A percentile compares a stretch with the other conserved stretches of the same genome.
These are phyloP conservation scores for Plasmodium inui DNA, from an alignment of 169 alveolate genomes.

Conservation along the genomic window DNA sequence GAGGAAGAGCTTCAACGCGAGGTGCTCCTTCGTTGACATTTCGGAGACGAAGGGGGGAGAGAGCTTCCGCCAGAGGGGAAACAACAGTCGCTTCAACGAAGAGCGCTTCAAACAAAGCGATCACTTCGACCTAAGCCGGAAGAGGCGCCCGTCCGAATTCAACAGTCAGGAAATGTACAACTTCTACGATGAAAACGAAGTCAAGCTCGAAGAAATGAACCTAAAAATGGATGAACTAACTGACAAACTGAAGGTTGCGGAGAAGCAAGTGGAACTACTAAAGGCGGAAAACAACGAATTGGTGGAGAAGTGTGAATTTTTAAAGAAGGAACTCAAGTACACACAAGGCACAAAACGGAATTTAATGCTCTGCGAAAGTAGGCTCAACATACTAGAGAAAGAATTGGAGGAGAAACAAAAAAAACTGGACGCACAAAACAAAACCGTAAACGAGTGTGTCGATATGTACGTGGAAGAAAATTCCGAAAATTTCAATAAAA, in stretches of 20 bases:
- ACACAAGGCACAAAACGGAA: slow-evolving; percentile 60
- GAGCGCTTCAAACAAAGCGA: background rate
- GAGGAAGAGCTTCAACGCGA: slow-evolving; percentile 31
- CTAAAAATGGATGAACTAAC: slow-evolving; percentile 53
- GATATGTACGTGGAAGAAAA: slow-evolving; percentile 73
- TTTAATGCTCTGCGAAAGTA: slow-evolving; percentile 72
- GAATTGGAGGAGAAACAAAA: slow-evolving; percentile 65
- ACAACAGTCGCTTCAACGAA: background rate
- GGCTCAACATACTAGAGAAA: slow-evolving; percentile 52
- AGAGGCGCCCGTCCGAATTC: slow-evolving; percentile 17
- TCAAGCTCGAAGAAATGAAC: slow-evolving; percentile 67
- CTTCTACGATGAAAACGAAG: slow-evolving; percentile 74
- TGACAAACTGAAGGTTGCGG: slow-evolving; percentile 40
- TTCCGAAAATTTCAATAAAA: slow-evolving; percentile 69
- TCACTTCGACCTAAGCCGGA: slow-evolving; percentile 14
- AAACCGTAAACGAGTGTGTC: slow-evolving; percentile 68
- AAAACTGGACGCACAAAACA: slow-evolving; percentile 61
- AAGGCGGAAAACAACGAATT: slow-evolving; percentile 55
- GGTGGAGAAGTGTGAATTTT: slow-evolving; percentile 62
- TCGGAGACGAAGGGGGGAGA: background rate
- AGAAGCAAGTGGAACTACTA: slow-evolving; percentile 9
- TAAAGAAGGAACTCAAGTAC: slow-evolving; percentile 47
- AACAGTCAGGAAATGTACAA: slow-evolving; percentile 15
- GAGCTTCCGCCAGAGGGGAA: background rate
- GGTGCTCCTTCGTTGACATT: background rate